These are phyloP conservation scores for Fulvia fulva DNA, from an alignment of 2,329 filamentous ascomycete genomes.

Conservation along the genomic window DNA sequence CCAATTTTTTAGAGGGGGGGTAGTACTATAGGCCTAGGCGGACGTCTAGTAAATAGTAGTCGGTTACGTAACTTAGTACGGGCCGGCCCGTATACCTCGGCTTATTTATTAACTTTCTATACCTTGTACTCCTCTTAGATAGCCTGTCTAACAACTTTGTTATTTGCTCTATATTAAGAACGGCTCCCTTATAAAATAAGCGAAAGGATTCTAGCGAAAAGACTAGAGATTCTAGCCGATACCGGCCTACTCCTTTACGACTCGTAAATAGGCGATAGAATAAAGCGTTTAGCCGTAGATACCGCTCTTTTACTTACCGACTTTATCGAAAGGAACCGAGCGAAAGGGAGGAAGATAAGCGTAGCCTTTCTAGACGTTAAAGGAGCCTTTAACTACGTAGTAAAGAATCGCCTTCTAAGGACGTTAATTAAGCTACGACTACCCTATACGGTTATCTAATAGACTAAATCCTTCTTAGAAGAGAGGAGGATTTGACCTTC, in stretches of 20 bases:
- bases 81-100: no score
- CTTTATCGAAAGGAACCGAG: background rate
- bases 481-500: background rate
- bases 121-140: no score
- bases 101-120: no score
- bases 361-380: background rate
- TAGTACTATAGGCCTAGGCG: no score
- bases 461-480: background rate
- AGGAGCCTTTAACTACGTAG: background rate
- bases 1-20: no score
- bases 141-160: no score
- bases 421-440: background rate
- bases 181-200: no score
- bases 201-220: background rate
- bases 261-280: background rate
- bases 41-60: no score
- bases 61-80: no score
- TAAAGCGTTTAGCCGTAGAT: background rate
- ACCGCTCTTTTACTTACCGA: background rate
- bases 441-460: background rate
- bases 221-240: background rate
- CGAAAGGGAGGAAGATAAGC: background rate
- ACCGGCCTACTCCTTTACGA: background rate
- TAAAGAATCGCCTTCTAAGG: background rate
- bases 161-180: no score